Percentiles rank a stretch among this genome's conserved stretches.
phyloP scores from a whole-genome alignment of 169 alveolate species.

The Eimeria necatrix region DNA sequence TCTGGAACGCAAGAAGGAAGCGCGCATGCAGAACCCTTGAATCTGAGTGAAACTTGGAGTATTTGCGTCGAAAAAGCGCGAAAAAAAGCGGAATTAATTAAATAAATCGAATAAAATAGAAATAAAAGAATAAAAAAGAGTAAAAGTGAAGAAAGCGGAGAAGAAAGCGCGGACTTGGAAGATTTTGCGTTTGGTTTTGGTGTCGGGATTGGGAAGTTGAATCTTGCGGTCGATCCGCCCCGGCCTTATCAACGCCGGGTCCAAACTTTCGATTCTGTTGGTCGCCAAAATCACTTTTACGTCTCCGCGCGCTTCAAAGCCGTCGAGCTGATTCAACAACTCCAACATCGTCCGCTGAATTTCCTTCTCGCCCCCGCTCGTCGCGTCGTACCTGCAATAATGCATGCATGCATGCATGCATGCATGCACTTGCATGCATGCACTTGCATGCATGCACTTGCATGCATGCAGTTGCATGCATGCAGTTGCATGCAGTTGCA shows the following conservation, averaged over 20 bases:
- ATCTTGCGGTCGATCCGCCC: conserved; percentile 99
- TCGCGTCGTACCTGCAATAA: conserved; percentile 93
- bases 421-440: neutral
- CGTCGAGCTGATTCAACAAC: conserved; percentile 99
- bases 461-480: neutral
- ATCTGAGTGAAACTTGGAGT: too few relatives aligned
- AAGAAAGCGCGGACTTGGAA: conserved; percentile 87
- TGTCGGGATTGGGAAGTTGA: conserved; percentile 98
- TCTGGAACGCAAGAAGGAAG: neutral
- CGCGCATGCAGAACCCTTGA: neutral
- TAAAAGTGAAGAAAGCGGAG: too few relatives aligned
- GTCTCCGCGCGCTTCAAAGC: conserved; percentile 99
- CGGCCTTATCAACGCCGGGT: conserved; percentile 99
- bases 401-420: neutral
- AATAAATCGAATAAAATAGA: too few relatives aligned
- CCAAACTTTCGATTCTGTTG: conserved; percentile 98
- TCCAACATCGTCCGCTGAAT: conserved; percentile 99
- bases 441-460: neutral
- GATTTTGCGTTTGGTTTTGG: conserved; percentile 76
- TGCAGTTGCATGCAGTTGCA: neutral
- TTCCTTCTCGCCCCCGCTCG: conserved; percentile 99
- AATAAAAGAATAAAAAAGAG: too few relatives aligned
- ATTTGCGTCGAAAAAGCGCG: too few relatives aligned
- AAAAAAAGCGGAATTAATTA: too few relatives aligned
- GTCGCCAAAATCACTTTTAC: conserved; percentile 99